phyloP scores from a whole-genome alignment of 176 grass and related monocot genomes.

The Juncus inflexus region DNA sequence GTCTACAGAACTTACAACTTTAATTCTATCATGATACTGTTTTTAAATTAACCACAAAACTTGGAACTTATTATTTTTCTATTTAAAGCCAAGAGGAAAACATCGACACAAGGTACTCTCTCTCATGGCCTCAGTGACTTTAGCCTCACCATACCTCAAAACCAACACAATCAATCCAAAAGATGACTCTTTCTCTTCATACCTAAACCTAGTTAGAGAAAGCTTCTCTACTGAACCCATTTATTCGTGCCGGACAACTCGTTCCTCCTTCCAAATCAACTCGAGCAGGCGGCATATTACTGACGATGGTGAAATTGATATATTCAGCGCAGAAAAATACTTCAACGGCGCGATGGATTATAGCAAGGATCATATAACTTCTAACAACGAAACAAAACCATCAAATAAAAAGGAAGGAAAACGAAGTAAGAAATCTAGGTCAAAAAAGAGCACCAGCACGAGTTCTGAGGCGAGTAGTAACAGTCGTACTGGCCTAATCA shows the following conservation, averaged over 20 bases:
- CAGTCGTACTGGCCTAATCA: conserved; percentile 49
- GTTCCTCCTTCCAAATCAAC: conserved; percentile 14
- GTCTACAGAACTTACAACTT: background rate
- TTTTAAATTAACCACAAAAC: no score
- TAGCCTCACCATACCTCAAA: conserved; percentile 20
- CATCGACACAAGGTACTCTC: background rate
- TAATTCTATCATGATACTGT: no score
- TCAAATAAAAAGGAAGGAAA: conserved; percentile 14
- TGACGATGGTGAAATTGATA: conserved; percentile 64
- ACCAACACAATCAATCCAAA: conserved; percentile 18
- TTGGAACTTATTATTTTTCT: background rate
- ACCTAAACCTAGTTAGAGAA: conserved; percentile 31
- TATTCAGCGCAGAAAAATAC: conserved; percentile 66
- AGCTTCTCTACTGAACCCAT: background rate
- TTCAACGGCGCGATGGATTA: conserved; percentile 50
- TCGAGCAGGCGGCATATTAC: conserved; percentile 31
- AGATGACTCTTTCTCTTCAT: conserved; percentile 38
- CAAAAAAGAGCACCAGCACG: conserved; percentile 15
- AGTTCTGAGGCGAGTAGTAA: conserved; percentile 39
- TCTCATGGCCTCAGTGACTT: conserved; percentile 20
- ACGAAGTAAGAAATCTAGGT: conserved; percentile 8
- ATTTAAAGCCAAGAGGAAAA: conserved; percentile 19
- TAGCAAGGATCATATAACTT: background rate
- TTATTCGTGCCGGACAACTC: background rate
- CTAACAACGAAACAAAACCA: conserved; percentile 6